These are phyloP conservation scores for Sporothrix dimorphospora DNA, from an alignment of 2,329 filamentous ascomycete genomes.

Conservation along the genomic window DNA sequence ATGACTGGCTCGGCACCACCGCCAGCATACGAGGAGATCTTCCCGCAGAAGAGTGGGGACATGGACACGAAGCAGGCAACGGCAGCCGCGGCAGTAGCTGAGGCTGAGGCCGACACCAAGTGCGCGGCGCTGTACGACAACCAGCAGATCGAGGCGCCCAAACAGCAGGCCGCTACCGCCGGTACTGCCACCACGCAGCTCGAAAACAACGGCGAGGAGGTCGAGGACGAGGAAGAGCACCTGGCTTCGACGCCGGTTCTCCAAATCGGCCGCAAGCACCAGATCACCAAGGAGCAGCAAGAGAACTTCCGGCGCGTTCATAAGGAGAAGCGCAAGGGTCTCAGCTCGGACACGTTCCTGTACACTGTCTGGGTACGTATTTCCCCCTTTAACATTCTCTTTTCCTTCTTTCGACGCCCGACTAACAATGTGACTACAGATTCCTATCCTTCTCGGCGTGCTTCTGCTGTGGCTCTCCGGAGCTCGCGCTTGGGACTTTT, in stretches of 20 bases:
- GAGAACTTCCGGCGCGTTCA: conserved; percentile 64
- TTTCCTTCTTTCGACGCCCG: neutral
- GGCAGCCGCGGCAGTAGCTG: conserved; percentile 60
- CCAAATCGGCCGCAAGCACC: conserved; percentile 65
- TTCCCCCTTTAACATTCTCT: neutral
- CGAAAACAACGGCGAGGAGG: conserved; percentile 41
- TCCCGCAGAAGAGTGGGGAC: conserved; percentile 47
- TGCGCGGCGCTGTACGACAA: conserved; percentile 57
- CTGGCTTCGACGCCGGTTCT: conserved; percentile 48
- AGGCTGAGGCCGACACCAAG: conserved; percentile 62
- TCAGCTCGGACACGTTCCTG: conserved; percentile 66
- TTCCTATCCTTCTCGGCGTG: conserved; percentile 34
- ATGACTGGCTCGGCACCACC: conserved; percentile 58
- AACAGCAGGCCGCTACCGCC: conserved; percentile 30
- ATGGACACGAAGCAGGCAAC: conserved; percentile 61
- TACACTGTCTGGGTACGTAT: conserved; percentile 68
- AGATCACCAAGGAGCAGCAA: conserved; percentile 67
- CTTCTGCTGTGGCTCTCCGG: conserved; percentile 34
- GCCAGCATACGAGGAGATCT: conserved; percentile 80
- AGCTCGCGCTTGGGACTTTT: conserved; percentile 31
- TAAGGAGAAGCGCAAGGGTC: conserved; percentile 64
- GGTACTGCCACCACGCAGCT: conserved; percentile 33
- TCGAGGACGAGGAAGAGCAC: conserved; percentile 41
- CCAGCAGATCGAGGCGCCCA: neutral
- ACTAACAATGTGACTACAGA: conserved; percentile 25